Conservation (phyloP, 164 flowering plant species). For the Aristolochia fimbriata region DNA sequence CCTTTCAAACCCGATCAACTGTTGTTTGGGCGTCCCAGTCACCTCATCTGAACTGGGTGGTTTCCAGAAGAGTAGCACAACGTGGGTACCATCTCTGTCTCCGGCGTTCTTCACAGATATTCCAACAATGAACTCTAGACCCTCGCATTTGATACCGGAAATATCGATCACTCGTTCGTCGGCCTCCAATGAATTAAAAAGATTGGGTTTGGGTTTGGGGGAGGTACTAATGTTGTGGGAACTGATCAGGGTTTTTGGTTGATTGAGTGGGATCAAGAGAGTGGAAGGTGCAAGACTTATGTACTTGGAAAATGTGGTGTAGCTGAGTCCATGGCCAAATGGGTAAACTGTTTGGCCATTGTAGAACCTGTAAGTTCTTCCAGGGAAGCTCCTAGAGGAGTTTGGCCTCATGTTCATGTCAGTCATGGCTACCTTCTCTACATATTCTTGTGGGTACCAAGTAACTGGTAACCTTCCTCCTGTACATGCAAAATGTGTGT, state of each 20-base stretch:
- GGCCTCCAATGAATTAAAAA: neutral
- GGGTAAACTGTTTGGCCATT: constrained; percentile 29
- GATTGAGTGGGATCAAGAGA: constrained; percentile 8
- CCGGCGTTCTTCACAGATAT: constrained; percentile 44
- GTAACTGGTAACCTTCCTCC: constrained; percentile 61
- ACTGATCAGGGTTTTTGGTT: neutral
- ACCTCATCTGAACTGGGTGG: constrained; percentile 27
- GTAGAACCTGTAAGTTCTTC: constrained; percentile 68
- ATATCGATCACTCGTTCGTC: constrained; percentile 18
- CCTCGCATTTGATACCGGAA: constrained; percentile 22
- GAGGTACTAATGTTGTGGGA: neutral
- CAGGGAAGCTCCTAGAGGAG: constrained; percentile 31
- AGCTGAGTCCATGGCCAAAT: constrained; percentile 70
- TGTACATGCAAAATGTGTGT: constrained; percentile 8
- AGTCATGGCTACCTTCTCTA: constrained; percentile 50
- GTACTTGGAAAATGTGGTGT: constrained; percentile 32
- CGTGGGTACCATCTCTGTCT: constrained; percentile 30
- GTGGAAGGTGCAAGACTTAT: constrained; percentile 28
- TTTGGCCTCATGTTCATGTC: constrained; percentile 59
- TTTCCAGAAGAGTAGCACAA: constrained; percentile 39
- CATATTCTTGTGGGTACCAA: constrained; percentile 52
- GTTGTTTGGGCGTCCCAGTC: constrained; percentile 26
- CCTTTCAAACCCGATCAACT: constrained; percentile 47
- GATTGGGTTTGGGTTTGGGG: neutral
- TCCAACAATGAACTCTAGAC: constrained; percentile 14